These are phyloP conservation scores for Exophiala dermatitidis DNA, from an alignment of 2,329 filamentous ascomycete genomes.

Conservation along the genomic window DNA sequence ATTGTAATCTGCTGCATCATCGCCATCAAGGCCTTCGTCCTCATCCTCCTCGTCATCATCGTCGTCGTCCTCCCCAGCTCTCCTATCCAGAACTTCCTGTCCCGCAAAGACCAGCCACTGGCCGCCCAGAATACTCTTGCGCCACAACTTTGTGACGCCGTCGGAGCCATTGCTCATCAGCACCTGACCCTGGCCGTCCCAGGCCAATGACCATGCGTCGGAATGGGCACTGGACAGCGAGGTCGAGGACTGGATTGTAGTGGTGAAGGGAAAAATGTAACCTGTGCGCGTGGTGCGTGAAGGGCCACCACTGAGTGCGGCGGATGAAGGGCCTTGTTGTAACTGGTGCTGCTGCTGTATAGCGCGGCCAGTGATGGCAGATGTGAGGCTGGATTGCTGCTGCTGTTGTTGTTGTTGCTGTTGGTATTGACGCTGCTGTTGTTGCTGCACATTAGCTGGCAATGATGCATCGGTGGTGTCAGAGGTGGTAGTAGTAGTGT, in stretches of 20 bases:
- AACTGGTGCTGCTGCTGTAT: background rate
- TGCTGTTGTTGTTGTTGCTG: slow-evolving; percentile 6
- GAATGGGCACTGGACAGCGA: slow-evolving; percentile 19
- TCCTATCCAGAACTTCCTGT: slow-evolving; percentile 12
- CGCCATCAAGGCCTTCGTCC: background rate
- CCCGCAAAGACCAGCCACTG: slow-evolving; percentile 21
- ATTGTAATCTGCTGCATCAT: background rate
- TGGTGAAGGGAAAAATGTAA: slow-evolving; percentile 18
- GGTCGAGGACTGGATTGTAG: slow-evolving; percentile 7
- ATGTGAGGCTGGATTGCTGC: slow-evolving; percentile 26
- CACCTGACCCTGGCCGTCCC: slow-evolving; percentile 24
- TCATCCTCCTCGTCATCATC: background rate
- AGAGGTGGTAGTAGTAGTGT: background rate
- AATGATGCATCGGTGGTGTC: background rate
- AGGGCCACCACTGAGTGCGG: background rate
- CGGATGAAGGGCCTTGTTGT: no score
- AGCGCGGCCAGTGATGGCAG: slow-evolving; percentile 22
- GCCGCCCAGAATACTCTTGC: slow-evolving; percentile 13
- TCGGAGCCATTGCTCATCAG: slow-evolving; percentile 25
- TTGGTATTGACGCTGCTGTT: background rate
- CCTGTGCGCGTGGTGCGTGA: slow-evolving; percentile 9
- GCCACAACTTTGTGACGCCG: slow-evolving; percentile 22
- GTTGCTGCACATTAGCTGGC: background rate
- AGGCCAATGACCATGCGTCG: slow-evolving; percentile 25
- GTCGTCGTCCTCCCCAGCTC: slow-evolving; percentile 3